Percentiles rank a stretch among this genome's conserved stretches.
Evolutionary conservation across 2,329 filamentous ascomycete species (phyloP).

Genomic region (Penicillium sp.): DNA sequence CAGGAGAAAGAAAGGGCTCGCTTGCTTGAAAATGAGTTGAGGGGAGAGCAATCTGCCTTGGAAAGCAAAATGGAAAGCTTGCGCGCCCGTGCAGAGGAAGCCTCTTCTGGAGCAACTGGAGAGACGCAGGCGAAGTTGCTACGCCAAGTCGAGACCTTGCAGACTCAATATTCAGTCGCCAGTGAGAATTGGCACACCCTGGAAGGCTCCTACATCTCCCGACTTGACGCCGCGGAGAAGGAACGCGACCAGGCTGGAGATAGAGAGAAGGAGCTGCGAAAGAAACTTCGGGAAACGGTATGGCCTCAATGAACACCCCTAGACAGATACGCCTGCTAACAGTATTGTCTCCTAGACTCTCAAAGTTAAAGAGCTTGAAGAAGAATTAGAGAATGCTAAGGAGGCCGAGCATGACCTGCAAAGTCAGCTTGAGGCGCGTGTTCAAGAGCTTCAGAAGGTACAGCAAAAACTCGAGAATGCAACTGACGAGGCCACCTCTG

Average conservation of each 20-base stretch:
- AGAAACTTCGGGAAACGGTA: slow-evolving; percentile 86
- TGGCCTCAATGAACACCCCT: slow-evolving; percentile 40
- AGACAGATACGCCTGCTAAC: slow-evolving; percentile 12
- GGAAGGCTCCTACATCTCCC: slow-evolving; percentile 80
- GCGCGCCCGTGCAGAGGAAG: slow-evolving; percentile 85
- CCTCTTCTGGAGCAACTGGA: slow-evolving; percentile 78
- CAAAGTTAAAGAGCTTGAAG: slow-evolving; percentile 73
- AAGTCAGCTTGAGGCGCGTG: slow-evolving; percentile 67
- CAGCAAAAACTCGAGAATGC: slow-evolving; percentile 53
- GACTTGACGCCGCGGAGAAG: slow-evolving; percentile 79
- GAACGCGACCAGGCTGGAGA: slow-evolving; percentile 86
- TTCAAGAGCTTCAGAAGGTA: slow-evolving; percentile 62
- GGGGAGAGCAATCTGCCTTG: slow-evolving; percentile 74
- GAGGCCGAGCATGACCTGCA: slow-evolving; percentile 49
- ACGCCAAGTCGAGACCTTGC: slow-evolving; percentile 91
- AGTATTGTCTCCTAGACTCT: slow-evolving; percentile 58
- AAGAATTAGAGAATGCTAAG: slow-evolving; percentile 75
- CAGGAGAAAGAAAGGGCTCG: slow-evolving; percentile 73
- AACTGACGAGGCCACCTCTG: slow-evolving; percentile 67
- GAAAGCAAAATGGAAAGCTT: slow-evolving; percentile 91
- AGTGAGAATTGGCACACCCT: slow-evolving; percentile 98
- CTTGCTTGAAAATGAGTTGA: slow-evolving; percentile 75
- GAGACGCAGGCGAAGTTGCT: slow-evolving; percentile 88
- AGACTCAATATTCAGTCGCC: slow-evolving; percentile 92
- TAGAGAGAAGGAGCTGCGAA: slow-evolving; percentile 84